Evolutionary conservation across 1,284 basidiomycete genomes (phyloP).

Genomic region (Rhodotorula sp.): DNA sequence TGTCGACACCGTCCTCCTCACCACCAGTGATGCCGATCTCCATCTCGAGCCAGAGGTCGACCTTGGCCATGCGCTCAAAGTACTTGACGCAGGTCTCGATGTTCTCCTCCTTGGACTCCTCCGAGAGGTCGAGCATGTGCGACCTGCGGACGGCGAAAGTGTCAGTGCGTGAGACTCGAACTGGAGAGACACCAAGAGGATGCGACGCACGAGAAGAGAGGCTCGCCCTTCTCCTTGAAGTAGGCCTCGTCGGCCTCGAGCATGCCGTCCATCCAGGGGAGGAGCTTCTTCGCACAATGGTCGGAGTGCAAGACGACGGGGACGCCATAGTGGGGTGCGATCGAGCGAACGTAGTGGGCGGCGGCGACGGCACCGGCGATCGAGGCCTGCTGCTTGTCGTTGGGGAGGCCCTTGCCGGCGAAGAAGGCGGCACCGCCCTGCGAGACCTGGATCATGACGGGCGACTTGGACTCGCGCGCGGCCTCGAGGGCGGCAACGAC

Average conservation of each 20-base stretch:
- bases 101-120: conserved; percentile 97
- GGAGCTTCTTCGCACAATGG: conserved; percentile 97
- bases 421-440: conserved; percentile 97
- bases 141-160: conserved; percentile 55
- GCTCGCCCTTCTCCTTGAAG: conserved; percentile 83
- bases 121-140: conserved; percentile 99
- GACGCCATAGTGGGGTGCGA: conserved; percentile 86
- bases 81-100: conserved; percentile 92
- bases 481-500: conserved; percentile 86
- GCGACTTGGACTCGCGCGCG: conserved; percentile 87
- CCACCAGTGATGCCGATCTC: conserved; percentile 99
- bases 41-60: conserved; percentile 98
- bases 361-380: conserved; percentile 88
- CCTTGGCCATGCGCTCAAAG: conserved; percentile 90
- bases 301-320: conserved; percentile 98
- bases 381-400: conserved; percentile 96
- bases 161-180: not conserved
- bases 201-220: conserved; percentile 75
- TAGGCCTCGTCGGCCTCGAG: conserved; percentile 93
- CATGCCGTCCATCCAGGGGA: conserved; percentile 99
- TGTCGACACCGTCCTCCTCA: conserved; percentile 98
- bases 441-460: conserved; percentile 97
- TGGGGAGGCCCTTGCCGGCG: conserved; percentile 93
- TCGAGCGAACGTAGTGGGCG: conserved; percentile 85
- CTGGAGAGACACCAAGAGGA: not conserved